These are phyloP conservation scores for Leptographium wingfieldii DNA, from an alignment of 2,329 filamentous ascomycete species.

Conservation along the genomic window DNA sequence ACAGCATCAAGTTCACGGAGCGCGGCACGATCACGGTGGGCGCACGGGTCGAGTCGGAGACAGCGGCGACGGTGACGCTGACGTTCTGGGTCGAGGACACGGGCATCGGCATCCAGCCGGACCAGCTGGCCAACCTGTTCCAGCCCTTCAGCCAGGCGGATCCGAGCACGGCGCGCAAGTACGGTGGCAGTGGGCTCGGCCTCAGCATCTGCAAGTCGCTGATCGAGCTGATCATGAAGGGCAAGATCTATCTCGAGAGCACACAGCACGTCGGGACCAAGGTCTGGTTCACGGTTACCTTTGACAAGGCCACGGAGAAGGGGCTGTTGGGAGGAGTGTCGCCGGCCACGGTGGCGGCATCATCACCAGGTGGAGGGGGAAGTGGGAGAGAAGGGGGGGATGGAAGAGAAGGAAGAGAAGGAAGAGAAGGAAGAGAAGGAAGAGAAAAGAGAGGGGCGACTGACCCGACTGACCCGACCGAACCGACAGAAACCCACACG, in stretches of 20 bases:
- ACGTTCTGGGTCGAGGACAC: slow-evolving; percentile 83
- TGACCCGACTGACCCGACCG: too few relatives aligned
- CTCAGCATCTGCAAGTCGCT: slow-evolving; percentile 91
- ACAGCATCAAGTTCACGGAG: slow-evolving; percentile 90
- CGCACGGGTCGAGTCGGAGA: slow-evolving; percentile 60
- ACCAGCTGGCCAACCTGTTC: slow-evolving; percentile 77
- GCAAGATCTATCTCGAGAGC: slow-evolving; percentile 71
- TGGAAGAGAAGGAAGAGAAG: neutral
- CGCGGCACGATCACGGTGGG: slow-evolving; percentile 75
- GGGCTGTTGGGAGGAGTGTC: neutral
- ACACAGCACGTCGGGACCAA: slow-evolving; percentile 57
- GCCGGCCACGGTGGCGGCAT: slow-evolving; percentile 1
- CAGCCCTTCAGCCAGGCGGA: slow-evolving; percentile 89
- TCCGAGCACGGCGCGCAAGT: slow-evolving; percentile 77
- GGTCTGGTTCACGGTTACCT: slow-evolving; percentile 70
- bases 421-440: neutral
- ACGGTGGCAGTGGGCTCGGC: slow-evolving; percentile 82
- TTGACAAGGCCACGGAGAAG: slow-evolving; percentile 54
- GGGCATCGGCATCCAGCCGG: slow-evolving; percentile 77
- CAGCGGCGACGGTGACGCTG: slow-evolving; percentile 55
- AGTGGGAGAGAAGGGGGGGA: neutral
- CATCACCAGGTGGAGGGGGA: neutral
- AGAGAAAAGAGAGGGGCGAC: too few relatives aligned
- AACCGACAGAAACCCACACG: too few relatives aligned
- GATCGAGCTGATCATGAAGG: slow-evolving; percentile 84